These are phyloP conservation scores for Tolypocladium amazonense DNA, from an alignment of 2,329 filamentous ascomycete species.

Conservation along the genomic window DNA sequence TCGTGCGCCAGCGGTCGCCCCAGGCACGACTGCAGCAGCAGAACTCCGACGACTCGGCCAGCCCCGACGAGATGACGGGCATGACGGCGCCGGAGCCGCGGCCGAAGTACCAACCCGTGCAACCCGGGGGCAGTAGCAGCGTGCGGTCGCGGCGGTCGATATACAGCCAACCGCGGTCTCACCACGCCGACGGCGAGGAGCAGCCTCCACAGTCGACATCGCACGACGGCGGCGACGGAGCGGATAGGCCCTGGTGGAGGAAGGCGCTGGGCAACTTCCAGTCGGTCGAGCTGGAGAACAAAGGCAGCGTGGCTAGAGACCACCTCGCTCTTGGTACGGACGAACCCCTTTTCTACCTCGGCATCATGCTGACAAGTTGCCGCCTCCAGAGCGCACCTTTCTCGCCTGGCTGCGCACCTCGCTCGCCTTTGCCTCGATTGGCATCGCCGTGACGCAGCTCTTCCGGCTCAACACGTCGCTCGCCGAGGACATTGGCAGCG, in stretches of 20 bases:
- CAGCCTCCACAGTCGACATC: neutral
- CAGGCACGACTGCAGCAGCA: neutral
- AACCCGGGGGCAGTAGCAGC: constrained; percentile 10
- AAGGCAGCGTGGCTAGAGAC: constrained; percentile 72
- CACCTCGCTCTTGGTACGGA: constrained; percentile 64
- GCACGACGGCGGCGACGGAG: constrained; percentile 8
- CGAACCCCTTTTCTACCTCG: neutral
- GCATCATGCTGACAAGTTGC: neutral
- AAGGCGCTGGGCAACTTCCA: constrained; percentile 35
- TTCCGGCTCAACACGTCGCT: constrained; percentile 70
- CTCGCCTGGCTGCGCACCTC: constrained; percentile 78
- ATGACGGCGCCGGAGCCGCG: constrained; percentile 23
- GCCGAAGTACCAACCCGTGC: constrained; percentile 29
- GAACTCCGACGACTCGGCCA: constrained; percentile 9
- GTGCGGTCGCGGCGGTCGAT: constrained; percentile 4
- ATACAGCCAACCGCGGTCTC: constrained; percentile 5
- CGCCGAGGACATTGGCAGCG: constrained; percentile 16
- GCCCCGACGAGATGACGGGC: constrained; percentile 30
- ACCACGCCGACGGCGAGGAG: constrained; percentile 4
- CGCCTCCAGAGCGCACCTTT: constrained; percentile 63
- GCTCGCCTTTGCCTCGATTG: constrained; percentile 71
- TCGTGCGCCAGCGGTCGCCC: constrained; percentile 1
- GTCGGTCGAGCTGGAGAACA: constrained; percentile 72
- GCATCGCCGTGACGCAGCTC: constrained; percentile 73
- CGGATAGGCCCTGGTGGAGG: constrained; percentile 37